Percentiles rank a stretch among this genome's conserved stretches.
Evolutionary conservation across 805 yeast species (phyloP).

Genomic region (Candida dajiaensis): DNA sequence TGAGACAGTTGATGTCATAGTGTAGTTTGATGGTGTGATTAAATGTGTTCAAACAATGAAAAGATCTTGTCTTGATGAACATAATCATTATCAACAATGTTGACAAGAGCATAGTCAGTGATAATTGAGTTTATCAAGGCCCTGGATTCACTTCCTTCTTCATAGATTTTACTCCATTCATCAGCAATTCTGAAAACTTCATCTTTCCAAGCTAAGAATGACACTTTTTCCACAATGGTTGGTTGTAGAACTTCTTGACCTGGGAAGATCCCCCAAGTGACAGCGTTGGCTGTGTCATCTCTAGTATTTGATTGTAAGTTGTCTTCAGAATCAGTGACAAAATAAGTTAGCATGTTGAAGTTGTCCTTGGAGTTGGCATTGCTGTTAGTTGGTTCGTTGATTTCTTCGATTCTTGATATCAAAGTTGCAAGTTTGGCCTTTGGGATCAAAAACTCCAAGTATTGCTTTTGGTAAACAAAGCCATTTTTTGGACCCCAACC

Average conservation of each 20-base stretch:
- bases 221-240: slow-evolving; percentile 86
- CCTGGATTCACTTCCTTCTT: slow-evolving; percentile 28
- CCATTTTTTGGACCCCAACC: slow-evolving; percentile 98
- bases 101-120: slow-evolving; percentile 66
- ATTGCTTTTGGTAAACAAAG: slow-evolving; percentile 90
- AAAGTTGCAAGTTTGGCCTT: slow-evolving; percentile 35
- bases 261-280: slow-evolving; percentile 98
- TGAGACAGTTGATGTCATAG: slow-evolving; percentile 9
- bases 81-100: slow-evolving; percentile 86
- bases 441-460: slow-evolving; percentile 79
- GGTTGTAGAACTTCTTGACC: slow-evolving; percentile 94
- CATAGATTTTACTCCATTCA: slow-evolving; percentile 68
- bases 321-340: slow-evolving; percentile 59
- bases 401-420: slow-evolving; percentile 37
- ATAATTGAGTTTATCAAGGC: slow-evolving; percentile 38
- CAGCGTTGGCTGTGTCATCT: slow-evolving; percentile 78
- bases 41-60: slow-evolving; percentile 36
- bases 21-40: neutral
- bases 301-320: slow-evolving; percentile 62
- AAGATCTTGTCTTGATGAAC: slow-evolving; percentile 55
- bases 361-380: slow-evolving; percentile 24
- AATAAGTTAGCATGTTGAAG: slow-evolving; percentile 60
- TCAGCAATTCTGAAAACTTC: slow-evolving; percentile 79
- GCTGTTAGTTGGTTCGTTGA: slow-evolving; percentile 31
- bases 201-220: slow-evolving; percentile 96